Percentiles rank a stretch among this genome's conserved stretches.
These are phyloP conservation scores for Pulveroboletus ravenelii DNA, from an alignment of 768 basidiomycete species.

Conservation along the genomic window DNA sequence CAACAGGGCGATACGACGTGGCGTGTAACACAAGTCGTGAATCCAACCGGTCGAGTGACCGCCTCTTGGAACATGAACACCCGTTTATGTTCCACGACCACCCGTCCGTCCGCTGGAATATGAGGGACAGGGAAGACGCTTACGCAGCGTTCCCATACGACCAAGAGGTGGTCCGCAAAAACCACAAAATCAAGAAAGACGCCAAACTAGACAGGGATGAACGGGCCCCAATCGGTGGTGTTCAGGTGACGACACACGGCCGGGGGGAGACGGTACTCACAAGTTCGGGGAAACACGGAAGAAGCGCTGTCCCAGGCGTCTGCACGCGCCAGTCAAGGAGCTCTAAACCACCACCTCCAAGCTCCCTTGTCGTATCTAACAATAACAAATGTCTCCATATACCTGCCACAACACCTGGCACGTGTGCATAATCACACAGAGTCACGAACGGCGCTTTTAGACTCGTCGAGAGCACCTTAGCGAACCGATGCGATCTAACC, in stretches of 20 bases:
- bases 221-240: background rate
- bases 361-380: slow-evolving; percentile 20
- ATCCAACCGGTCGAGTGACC: slow-evolving; percentile 21
- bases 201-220: slow-evolving; percentile 17
- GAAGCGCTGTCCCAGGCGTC: slow-evolving; percentile 23
- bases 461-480: slow-evolving; percentile 17
- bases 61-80: slow-evolving; percentile 27
- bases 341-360: slow-evolving; percentile 20
- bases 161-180: slow-evolving; percentile 20
- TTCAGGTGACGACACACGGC: background rate
- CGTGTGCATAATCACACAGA: slow-evolving; percentile 20
- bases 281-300: slow-evolving; percentile 19
- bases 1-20: background rate
- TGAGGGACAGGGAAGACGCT: slow-evolving; percentile 25
- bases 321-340: slow-evolving; percentile 26
- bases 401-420: slow-evolving; percentile 22
- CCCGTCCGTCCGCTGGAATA: slow-evolving; percentile 19
- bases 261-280: slow-evolving; percentile 7
- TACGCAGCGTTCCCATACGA: slow-evolving; percentile 26
- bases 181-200: slow-evolving; percentile 22
- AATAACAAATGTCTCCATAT: slow-evolving; percentile 22
- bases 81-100: slow-evolving; percentile 17
- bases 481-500: slow-evolving; percentile 13
- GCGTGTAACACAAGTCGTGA: slow-evolving; percentile 24
- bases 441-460: slow-evolving; percentile 19